Evolutionary conservation across 352 stramenopile species (phyloP).

Genomic region (Phytopythium helicoides): DNA sequence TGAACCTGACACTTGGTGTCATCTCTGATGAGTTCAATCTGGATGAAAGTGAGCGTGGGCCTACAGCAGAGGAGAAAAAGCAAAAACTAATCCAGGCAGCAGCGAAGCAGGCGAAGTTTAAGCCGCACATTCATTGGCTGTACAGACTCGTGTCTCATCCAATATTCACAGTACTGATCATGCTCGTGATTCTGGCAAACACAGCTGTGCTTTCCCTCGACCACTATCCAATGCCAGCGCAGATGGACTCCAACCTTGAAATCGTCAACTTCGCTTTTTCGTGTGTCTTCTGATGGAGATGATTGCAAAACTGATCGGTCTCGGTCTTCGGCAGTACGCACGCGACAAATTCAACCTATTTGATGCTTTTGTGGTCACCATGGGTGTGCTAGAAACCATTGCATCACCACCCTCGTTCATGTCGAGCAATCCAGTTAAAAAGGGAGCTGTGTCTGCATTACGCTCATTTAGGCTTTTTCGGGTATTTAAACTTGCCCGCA

Average conservation of each 20-base stretch:
- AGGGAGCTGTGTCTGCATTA: slow-evolving; percentile 78
- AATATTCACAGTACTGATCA: slow-evolving; percentile 59
- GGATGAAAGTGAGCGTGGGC: slow-evolving; percentile 37
- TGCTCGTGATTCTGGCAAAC: slow-evolving; percentile 83
- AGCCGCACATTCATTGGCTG: slow-evolving; percentile 31
- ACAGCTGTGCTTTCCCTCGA: slow-evolving; percentile 79
- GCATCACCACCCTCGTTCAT: slow-evolving; percentile 74
- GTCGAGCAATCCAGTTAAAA: slow-evolving; percentile 42
- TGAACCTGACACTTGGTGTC: slow-evolving; percentile 92
- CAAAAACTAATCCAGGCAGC: slow-evolving; percentile 24
- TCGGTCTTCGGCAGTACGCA: slow-evolving; percentile 73
- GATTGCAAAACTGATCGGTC: slow-evolving; percentile 81
- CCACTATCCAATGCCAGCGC: slow-evolving; percentile 68
- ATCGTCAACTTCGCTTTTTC: slow-evolving; percentile 81
- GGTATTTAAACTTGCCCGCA: slow-evolving; percentile 93
- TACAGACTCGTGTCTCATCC: slow-evolving; percentile 60
- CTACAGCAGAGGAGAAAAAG: slow-evolving; percentile 29
- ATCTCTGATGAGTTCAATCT: slow-evolving; percentile 90
- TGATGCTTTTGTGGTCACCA: slow-evolving; percentile 84
- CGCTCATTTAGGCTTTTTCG: slow-evolving; percentile 90
- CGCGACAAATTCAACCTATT: slow-evolving; percentile 83
- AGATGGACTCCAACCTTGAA: slow-evolving; percentile 56
- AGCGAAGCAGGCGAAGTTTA: slow-evolving; percentile 26
- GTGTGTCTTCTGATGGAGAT: slow-evolving; percentile 74
- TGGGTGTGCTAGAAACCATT: slow-evolving; percentile 67